Conservation (phyloP, 768 basidiomycete genomes). For the Tulasnella sp. region DNA sequence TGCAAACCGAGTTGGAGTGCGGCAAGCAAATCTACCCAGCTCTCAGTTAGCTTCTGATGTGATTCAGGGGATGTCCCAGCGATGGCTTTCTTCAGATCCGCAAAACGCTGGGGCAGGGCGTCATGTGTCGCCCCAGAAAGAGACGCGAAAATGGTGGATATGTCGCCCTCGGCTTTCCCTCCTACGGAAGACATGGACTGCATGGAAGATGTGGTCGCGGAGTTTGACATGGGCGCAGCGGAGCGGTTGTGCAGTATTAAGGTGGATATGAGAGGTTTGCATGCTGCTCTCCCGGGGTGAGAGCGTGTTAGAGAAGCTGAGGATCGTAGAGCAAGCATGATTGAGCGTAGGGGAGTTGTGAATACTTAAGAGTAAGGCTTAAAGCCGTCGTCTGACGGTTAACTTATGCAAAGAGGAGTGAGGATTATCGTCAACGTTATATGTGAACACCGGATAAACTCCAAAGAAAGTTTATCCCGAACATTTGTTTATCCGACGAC, state of each 20-base stretch:
- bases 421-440: background rate
- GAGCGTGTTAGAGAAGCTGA: background rate
- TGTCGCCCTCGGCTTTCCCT: slow-evolving; percentile 37
- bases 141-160: slow-evolving; percentile 48
- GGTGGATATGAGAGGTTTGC: background rate
- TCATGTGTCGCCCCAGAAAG: slow-evolving; percentile 40
- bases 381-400: background rate
- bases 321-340: background rate
- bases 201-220: background rate
- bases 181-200: background rate
- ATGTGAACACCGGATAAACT: background rate
- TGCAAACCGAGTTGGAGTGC: slow-evolving; percentile 48
- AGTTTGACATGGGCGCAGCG: background rate
- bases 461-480: background rate
- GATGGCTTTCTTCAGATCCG: slow-evolving; percentile 54
- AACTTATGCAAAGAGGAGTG: background rate
- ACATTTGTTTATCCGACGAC: background rate
- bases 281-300: background rate
- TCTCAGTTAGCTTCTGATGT: slow-evolving; percentile 38
- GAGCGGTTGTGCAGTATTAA: background rate
- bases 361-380: background rate
- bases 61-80: slow-evolving; percentile 39
- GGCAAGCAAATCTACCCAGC: slow-evolving; percentile 53
- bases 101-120: slow-evolving; percentile 54
- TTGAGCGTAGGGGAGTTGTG: background rate